These are phyloP conservation scores for Daldinia caldariorum DNA, from an alignment of 495 filamentous ascomycete genomes.

Conservation along the genomic window DNA sequence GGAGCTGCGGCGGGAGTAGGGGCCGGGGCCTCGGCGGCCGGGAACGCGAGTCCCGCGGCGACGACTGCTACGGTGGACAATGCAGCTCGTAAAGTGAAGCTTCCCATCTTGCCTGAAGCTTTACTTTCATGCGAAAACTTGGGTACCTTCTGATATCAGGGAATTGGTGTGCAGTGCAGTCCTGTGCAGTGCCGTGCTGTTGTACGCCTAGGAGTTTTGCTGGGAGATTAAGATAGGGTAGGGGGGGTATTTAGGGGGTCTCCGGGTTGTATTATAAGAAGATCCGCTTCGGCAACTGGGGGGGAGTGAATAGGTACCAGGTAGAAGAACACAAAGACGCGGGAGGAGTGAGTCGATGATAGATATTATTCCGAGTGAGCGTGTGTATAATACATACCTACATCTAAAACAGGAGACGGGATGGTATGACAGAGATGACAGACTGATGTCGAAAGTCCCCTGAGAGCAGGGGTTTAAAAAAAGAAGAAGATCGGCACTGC, in stretches of 20 bases:
- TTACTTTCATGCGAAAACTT: too few relatives aligned
- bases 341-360: constrained; percentile 14
- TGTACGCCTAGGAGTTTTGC: not conserved
- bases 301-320: constrained; percentile 2
- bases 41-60: constrained; percentile 29
- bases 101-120: constrained; percentile 12
- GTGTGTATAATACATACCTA: constrained; percentile 10
- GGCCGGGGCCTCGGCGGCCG: constrained; percentile 15
- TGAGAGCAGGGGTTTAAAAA: constrained; percentile 13
- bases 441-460: constrained; percentile 30
- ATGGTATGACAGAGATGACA: constrained; percentile 26
- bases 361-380: constrained; percentile 34
- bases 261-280: constrained; percentile 17
- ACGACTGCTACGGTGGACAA: constrained; percentile 12
- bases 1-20: constrained; percentile 21
- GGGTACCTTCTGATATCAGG: too few relatives aligned
- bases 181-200: too few relatives aligned
- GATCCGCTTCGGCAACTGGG: constrained; percentile 1
- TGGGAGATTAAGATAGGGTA: not conserved
- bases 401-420: constrained; percentile 33
- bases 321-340: not conserved
- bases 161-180: not conserved
- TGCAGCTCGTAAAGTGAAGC: constrained; percentile 17
- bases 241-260: too few relatives aligned
- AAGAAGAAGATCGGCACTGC: constrained; percentile 17